These are phyloP conservation scores for Leishmania gerbilli DNA, from an alignment of 208 protist species.

Conservation along the genomic window DNA sequence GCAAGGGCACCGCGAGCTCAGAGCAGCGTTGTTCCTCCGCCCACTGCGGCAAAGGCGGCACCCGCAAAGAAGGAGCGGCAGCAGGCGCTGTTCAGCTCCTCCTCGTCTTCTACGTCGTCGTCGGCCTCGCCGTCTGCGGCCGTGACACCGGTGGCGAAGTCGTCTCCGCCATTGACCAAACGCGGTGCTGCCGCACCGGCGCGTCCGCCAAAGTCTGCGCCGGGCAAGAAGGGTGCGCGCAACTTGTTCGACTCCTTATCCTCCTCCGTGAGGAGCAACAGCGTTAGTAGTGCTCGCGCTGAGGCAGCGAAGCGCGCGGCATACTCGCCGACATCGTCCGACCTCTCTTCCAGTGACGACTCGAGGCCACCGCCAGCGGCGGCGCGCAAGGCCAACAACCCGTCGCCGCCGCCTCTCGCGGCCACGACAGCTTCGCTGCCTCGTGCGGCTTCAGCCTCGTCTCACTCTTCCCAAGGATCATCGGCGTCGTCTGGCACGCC, in stretches of 20 bases:
- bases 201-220: neutral
- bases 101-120: constrained; percentile 21
- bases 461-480: neutral
- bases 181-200: neutral
- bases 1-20: constrained; percentile 3
- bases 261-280: constrained; percentile 2
- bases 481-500: neutral
- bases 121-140: constrained; percentile 7
- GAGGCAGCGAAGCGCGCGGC: neutral
- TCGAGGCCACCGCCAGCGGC: neutral
- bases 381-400: neutral
- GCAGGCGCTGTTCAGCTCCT: constrained; percentile 29
- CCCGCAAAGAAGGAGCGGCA: constrained; percentile 10
- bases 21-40: neutral
- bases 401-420: neutral
- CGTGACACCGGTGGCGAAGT: neutral
- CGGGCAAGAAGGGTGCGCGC: constrained; percentile 1
- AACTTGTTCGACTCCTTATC: neutral
- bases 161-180: neutral
- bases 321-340: neutral
- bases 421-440: neutral
- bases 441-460: neutral
- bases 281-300: neutral
- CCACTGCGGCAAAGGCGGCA: neutral
- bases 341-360: neutral